phyloP scores from a whole-genome alignment of 1,284 basidiomycete genomes.

The Ustilago curta region DNA sequence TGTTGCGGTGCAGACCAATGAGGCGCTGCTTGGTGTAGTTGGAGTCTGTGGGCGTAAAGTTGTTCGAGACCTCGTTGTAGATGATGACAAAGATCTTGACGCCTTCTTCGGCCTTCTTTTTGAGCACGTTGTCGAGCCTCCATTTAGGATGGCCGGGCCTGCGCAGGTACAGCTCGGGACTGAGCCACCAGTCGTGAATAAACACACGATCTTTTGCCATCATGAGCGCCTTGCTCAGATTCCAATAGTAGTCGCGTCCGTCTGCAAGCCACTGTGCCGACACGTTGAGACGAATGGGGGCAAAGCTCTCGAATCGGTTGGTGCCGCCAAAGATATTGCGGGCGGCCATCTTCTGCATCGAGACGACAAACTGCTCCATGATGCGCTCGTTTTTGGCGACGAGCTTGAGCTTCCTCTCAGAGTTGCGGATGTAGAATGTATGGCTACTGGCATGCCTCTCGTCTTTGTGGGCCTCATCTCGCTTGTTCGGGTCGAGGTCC shows the following conservation, averaged over 20 bases:
- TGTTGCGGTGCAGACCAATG: conserved; percentile 87
- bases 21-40: conserved; percentile 92
- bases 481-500: conserved; percentile 37
- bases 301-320: conserved; percentile 84
- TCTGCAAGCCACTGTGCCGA: conserved; percentile 99
- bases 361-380: conserved; percentile 97
- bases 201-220: conserved; percentile 82
- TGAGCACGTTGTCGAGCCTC: conserved; percentile 86
- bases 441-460: conserved; percentile 74
- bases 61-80: conserved; percentile 92
- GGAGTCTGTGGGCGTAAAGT: conserved; percentile 77
- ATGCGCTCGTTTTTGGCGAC: conserved; percentile 91
- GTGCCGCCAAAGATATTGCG: conserved; percentile 82
- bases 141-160: conserved; percentile 86
- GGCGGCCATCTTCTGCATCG: conserved; percentile 83
- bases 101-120: conserved; percentile 93
- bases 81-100: conserved; percentile 94
- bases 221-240: conserved; percentile 90
- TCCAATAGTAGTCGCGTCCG: conserved; percentile 75
- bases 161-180: conserved; percentile 82
- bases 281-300: conserved; percentile 91
- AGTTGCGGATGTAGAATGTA: conserved; percentile 92
- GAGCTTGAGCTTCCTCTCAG: conserved; percentile 88
- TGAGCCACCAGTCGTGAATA: conserved; percentile 70
- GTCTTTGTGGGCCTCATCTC: conserved; percentile 41